phyloP scores from a whole-genome alignment of 352 stramenopile species.

The Phytophthora pluvialis region DNA sequence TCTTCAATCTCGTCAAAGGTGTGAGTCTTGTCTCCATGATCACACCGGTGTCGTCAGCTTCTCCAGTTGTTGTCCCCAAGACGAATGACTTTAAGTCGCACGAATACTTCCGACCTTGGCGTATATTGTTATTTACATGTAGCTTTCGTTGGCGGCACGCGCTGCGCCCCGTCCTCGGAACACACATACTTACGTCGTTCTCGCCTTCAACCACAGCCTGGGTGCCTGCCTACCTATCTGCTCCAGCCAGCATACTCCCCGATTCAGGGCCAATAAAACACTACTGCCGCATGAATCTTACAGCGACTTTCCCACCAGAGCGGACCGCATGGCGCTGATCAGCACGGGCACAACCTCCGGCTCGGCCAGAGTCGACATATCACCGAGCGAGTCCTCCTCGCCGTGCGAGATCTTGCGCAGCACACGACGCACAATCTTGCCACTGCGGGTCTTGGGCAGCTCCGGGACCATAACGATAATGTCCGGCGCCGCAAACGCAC shows the following conservation, averaged over 20 bases:
- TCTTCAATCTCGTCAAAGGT: no score
- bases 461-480: conserved; percentile 92
- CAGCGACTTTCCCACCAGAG: conserved; percentile 69
- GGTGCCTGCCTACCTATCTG: conserved; percentile 4
- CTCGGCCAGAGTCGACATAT: conserved; percentile 97
- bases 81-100: no score
- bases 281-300: conserved; percentile 35
- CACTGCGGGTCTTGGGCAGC: conserved; percentile 97
- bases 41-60: no score
- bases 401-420: conserved; percentile 97
- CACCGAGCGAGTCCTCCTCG: conserved; percentile 94
- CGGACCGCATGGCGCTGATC: conserved; percentile 89
- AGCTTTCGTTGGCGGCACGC: conserved; percentile 18
- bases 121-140: conserved; percentile 42
- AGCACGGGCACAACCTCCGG: conserved; percentile 94
- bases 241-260: conserved; percentile 4
- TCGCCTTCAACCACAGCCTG: conserved; percentile 12
- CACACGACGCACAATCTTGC: conserved; percentile 99
- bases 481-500: conserved; percentile 96
- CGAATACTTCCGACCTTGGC: conserved; percentile 15
- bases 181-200: conserved; percentile 27
- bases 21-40: no score
- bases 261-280: conserved; percentile 13
- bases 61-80: no score
- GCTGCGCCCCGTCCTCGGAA: conserved; percentile 10